A percentile compares a stretch with the other conserved stretches of the same genome.
These are phyloP conservation scores for Sarocladium strictum DNA, from an alignment of 2,329 filamentous ascomycete species.

Conservation along the genomic window DNA sequence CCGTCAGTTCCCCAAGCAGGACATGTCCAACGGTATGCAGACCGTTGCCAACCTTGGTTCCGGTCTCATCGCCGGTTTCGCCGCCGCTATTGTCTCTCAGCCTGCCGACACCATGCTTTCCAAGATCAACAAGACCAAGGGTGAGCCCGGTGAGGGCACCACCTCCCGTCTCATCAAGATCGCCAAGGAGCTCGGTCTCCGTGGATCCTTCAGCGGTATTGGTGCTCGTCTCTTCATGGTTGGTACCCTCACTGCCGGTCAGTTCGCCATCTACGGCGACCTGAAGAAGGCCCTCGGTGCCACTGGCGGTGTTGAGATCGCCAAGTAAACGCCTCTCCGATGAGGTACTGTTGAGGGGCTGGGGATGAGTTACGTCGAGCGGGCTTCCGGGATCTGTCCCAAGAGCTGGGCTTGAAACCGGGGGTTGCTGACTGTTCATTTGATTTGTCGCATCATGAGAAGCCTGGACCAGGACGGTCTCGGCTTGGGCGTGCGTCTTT, in stretches of 20 bases:
- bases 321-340: slow-evolving; percentile 15
- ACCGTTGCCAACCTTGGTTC: slow-evolving; percentile 72
- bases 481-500: background rate
- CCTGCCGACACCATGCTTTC: slow-evolving; percentile 89
- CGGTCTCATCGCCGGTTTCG: slow-evolving; percentile 60
- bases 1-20: slow-evolving; percentile 63
- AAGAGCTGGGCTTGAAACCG: slow-evolving; percentile 5
- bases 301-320: slow-evolving; percentile 56
- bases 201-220: slow-evolving; percentile 74
- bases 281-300: slow-evolving; percentile 66
- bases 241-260: slow-evolving; percentile 69
- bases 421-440: background rate
- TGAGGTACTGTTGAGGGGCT: background rate
- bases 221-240: slow-evolving; percentile 62
- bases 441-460: slow-evolving; percentile 9
- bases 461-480: slow-evolving; percentile 4
- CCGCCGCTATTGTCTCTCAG: slow-evolving; percentile 80
- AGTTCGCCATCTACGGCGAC: slow-evolving; percentile 84
- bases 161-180: slow-evolving; percentile 80
- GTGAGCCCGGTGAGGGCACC: slow-evolving; percentile 78
- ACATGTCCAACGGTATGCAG: slow-evolving; percentile 61
- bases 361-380: background rate
- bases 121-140: slow-evolving; percentile 96
- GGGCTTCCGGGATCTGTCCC: background rate
- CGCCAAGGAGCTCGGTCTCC: slow-evolving; percentile 74